Conservation (phyloP, 176 grass and related monocot genomes). For the Bromus sterilis region DNA sequence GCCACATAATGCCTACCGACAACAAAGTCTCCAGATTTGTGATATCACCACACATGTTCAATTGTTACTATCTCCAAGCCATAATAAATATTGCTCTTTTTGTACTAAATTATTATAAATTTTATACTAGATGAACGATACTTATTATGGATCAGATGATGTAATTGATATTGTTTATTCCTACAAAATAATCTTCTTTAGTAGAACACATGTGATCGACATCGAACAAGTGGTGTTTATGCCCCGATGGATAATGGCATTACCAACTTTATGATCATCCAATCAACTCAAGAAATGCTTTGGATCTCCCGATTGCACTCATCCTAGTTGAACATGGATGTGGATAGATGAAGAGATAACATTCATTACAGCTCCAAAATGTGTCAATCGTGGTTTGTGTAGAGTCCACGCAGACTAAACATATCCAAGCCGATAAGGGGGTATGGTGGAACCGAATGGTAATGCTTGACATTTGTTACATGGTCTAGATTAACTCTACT, state of each 20-base stretch:
- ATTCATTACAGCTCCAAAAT: not conserved
- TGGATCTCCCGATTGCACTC: not conserved
- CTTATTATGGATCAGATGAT: too few species aligned
- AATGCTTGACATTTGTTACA: too few species aligned
- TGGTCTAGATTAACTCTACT: not conserved
- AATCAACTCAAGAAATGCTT: not conserved
- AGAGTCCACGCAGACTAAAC: not conserved
- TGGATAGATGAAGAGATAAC: not conserved
- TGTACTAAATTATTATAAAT: too few species aligned
- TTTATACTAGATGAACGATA: too few species aligned
- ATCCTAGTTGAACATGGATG: not conserved
- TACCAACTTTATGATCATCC: not conserved
- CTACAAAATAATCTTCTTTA: not conserved
- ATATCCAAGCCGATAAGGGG: not conserved
- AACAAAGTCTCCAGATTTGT: too few species aligned
- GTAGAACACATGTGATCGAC: not conserved
- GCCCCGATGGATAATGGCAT: not conserved
- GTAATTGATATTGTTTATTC: too few species aligned
- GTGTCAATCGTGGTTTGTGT: not conserved
- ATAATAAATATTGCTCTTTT: too few species aligned
- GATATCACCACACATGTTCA: too few species aligned
- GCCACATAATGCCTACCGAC: too few species aligned
- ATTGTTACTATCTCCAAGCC: too few species aligned
- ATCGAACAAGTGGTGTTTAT: not conserved
- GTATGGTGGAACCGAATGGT: too few species aligned